Conservation (phyloP, 2,329 filamentous ascomycete genomes). For the Monosporascus sp. region DNA sequence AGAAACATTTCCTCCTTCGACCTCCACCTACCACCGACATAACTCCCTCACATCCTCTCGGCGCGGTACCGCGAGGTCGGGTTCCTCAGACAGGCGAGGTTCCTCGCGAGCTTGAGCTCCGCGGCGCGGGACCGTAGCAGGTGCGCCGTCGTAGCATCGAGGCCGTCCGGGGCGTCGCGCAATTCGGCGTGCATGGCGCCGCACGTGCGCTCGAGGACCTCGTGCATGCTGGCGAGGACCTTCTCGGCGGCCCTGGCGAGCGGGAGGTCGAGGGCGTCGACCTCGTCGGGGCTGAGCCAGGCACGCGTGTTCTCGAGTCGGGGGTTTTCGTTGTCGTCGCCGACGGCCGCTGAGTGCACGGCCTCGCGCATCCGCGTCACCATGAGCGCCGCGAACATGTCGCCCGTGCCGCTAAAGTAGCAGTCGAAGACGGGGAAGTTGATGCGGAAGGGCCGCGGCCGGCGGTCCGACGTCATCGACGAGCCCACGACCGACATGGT, state of each 20-base stretch:
- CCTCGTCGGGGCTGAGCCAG: slow-evolving; percentile 75
- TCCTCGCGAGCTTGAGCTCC: slow-evolving; percentile 78
- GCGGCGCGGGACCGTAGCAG: slow-evolving; percentile 76
- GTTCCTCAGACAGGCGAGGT: slow-evolving; percentile 61
- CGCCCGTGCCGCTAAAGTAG: slow-evolving; percentile 94
- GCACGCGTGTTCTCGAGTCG: slow-evolving; percentile 49
- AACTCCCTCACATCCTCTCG: slow-evolving; percentile 36
- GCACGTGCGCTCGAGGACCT: slow-evolving; percentile 67
- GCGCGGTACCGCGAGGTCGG: slow-evolving; percentile 63
- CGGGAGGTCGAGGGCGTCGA: slow-evolving; percentile 66
- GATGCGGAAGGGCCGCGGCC: slow-evolving; percentile 81
- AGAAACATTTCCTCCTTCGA: not conserved
- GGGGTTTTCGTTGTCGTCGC: slow-evolving; percentile 9
- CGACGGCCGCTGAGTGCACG: slow-evolving; percentile 37
- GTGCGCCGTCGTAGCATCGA: slow-evolving; percentile 54
- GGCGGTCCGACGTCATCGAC: slow-evolving; percentile 55
- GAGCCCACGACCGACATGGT: slow-evolving; percentile 65
- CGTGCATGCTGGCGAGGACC: slow-evolving; percentile 89
- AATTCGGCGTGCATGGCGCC: slow-evolving; percentile 54
- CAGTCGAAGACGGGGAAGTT: slow-evolving; percentile 82
- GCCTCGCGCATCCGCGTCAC: slow-evolving; percentile 85
- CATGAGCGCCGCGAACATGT: slow-evolving; percentile 95
- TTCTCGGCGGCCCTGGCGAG: slow-evolving; percentile 79
- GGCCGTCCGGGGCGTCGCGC: slow-evolving; percentile 38
- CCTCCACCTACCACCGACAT: not conserved